Base-by-base conservation (phyloP, 208 protist genomes). In the Crithidia sp. region DNA sequence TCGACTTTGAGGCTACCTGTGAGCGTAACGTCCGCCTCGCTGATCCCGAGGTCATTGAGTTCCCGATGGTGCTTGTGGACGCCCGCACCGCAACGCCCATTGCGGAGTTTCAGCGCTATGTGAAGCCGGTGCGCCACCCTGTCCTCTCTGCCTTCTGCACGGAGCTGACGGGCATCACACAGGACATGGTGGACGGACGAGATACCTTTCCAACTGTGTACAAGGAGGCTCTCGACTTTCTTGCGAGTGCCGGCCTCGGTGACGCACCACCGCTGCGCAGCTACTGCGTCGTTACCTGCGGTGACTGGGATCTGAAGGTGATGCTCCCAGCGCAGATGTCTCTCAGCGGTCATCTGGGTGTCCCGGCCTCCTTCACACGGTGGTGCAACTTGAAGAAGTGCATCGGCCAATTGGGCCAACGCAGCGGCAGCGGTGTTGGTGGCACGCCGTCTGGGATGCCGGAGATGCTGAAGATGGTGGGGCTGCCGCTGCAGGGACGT, bases 1-100 rank as follows among this genome's bases (percentile, higher is more conserved):
- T 99, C 7, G 97, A 99, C 83, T 98, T 98, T 83, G 97, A 99
- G 81, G 97, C 97, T 4, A 98, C 94, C 16, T 98, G 97, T 62
- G 86, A 96, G 55, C 67, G 68, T 4, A 67, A 70, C 16, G 43
- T 47, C 12, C 77, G 78, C 17, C 77, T 90, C 40, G 44, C 52
- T 8, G 43, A 92, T 16, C 84, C 67, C 40, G 92, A 97, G 73
- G 84, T 97, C 39, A 95, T 98, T 58, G 93, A 98, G 71, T 94
- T 97, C 55, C 95, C 95, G 8, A 83, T 96, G 67, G 78, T 98
- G 17, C 55, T 95, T 7, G 71, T 98, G 39, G 85, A 98, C 67
- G 69, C 89, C 12, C 57, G 52, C 56, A 88, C 71, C 17, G 39
- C 37, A 9, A 17, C 5, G 47, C 79, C 89, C 9, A 71, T 90